phyloP scores from a whole-genome alignment of 1,139 yeast genomes.

The Saccharomyces hybrid region DNA sequence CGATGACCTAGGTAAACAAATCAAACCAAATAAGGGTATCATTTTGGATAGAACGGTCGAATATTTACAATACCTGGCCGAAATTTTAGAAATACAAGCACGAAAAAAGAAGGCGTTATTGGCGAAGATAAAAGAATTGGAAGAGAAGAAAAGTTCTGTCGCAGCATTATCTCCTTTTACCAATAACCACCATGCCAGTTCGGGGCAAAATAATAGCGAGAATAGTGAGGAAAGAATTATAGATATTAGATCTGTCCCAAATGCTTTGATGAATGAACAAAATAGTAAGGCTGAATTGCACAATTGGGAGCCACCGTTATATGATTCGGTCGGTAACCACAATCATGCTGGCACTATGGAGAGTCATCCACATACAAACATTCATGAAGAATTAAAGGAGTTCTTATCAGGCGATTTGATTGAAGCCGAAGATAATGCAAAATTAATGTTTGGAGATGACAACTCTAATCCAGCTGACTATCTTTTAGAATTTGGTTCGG shows the following conservation, averaged over 20 bases:
- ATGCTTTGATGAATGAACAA: background rate
- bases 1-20: slow-evolving; percentile 49
- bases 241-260: slow-evolving; percentile 9
- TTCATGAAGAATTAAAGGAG: slow-evolving; percentile 26
- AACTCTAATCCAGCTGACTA: slow-evolving; percentile 24
- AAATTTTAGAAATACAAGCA: slow-evolving; percentile 39
- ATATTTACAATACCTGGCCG: slow-evolving; percentile 49
- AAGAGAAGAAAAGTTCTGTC: slow-evolving; percentile 10
- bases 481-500: slow-evolving; percentile 25
- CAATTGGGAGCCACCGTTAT: background rate
- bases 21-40: slow-evolving; percentile 66
- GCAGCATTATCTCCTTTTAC: background rate
- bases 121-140: slow-evolving; percentile 34
- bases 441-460: slow-evolving; percentile 22
- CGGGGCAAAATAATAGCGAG: background rate
- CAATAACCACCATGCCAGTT: background rate
- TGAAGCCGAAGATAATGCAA: slow-evolving; percentile 31
- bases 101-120: slow-evolving; percentile 31
- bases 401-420: slow-evolving; percentile 27
- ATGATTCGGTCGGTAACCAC: background rate
- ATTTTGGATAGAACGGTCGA: slow-evolving; percentile 63
- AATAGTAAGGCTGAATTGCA: background rate
- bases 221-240: slow-evolving; percentile 8
- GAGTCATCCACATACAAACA: slow-evolving; percentile 1
- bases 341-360: background rate